phyloP scores from a whole-genome alignment of 768 basidiomycete species.

The Boletus sp. region DNA sequence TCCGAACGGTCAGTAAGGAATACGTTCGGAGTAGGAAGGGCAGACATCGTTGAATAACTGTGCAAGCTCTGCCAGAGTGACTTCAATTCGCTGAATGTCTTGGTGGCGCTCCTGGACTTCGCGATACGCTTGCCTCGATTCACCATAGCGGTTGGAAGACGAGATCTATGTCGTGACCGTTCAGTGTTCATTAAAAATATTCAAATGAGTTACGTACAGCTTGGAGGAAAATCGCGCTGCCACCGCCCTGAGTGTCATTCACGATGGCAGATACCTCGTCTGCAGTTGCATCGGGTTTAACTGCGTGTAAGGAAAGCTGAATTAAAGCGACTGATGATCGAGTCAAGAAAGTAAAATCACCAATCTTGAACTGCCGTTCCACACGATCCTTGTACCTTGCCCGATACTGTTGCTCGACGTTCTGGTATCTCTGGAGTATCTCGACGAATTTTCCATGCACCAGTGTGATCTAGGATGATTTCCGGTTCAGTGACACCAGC shows the following conservation, averaged over 20 bases:
- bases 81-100: constrained; percentile 82
- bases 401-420: constrained; percentile 69
- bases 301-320: constrained; percentile 34
- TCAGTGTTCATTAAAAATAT: background rate
- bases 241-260: constrained; percentile 56
- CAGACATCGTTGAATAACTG: constrained; percentile 83
- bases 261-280: constrained; percentile 74
- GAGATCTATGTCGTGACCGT: constrained; percentile 48
- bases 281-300: constrained; percentile 83
- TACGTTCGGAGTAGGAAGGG: background rate
- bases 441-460: constrained; percentile 72
- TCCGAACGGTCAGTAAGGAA: constrained; percentile 1
- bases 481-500: background rate
- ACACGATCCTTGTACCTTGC: constrained; percentile 62
- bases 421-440: constrained; percentile 74
- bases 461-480: constrained; percentile 45
- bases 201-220: constrained; percentile 42
- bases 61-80: constrained; percentile 84
- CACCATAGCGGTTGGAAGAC: constrained; percentile 77
- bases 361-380: constrained; percentile 77
- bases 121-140: constrained; percentile 75
- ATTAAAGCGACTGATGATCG: background rate
- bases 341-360: constrained; percentile 33
- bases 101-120: constrained; percentile 90
- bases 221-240: constrained; percentile 73